phyloP scores from a whole-genome alignment of 257 asterid genomes.

The Striga asiatica region DNA sequence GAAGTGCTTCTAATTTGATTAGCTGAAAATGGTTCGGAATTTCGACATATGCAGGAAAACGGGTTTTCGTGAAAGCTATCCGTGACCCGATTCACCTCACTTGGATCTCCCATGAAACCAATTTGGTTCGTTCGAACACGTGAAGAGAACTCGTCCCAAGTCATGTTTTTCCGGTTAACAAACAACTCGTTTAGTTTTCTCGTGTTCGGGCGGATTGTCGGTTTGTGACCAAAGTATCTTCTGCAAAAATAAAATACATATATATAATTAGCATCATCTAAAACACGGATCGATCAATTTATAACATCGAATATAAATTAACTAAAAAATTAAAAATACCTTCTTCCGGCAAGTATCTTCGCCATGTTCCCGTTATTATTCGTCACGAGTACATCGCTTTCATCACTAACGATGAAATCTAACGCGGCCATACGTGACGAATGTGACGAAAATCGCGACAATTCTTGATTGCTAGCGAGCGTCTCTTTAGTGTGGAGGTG shows the following conservation, averaged over 20 bases:
- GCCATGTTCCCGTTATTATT: slow-evolving; percentile 91
- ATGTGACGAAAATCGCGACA: slow-evolving; percentile 41
- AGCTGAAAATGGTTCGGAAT: too few relatives aligned
- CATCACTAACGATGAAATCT: slow-evolving; percentile 69
- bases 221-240: slow-evolving; percentile 62
- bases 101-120: slow-evolving; percentile 80
- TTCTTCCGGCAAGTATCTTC: slow-evolving; percentile 59
- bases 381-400: slow-evolving; percentile 63
- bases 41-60: slow-evolving; percentile 48
- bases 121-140: slow-evolving; percentile 35
- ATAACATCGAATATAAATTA: too few relatives aligned
- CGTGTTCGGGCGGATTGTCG: slow-evolving; percentile 64
- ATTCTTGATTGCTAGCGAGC: slow-evolving; percentile 48
- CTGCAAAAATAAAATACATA: too few relatives aligned
- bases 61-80: slow-evolving; percentile 75
- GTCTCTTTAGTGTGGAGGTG: slow-evolving; percentile 61
- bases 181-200: slow-evolving; percentile 42
- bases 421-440: slow-evolving; percentile 82
- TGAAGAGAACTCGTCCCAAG: slow-evolving; percentile 57
- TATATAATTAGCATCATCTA: too few relatives aligned
- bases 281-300: too few relatives aligned
- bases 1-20: too few relatives aligned
- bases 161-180: slow-evolving; percentile 32
- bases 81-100: slow-evolving; percentile 39
- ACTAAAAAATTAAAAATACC: slow-evolving; percentile 19